Base-by-base conservation (phyloP, 176 grass and related monocot genomes). In the Oryza meridionalis region DNA sequence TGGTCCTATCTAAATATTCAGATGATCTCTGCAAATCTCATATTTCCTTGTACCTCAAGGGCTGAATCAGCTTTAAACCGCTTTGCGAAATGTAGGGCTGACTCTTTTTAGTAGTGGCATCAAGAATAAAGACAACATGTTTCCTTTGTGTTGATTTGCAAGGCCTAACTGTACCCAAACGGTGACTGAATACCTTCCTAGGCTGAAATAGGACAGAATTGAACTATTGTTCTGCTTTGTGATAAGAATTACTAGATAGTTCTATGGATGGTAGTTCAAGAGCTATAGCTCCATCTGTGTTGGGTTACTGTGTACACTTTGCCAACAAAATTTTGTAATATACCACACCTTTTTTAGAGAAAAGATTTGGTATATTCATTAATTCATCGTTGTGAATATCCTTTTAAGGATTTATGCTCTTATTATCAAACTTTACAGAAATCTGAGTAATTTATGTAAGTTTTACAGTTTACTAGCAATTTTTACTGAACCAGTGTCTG, bases 41-140 rank as follows among this genome's bases (percentile, higher is more conserved):
- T 58, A 37, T 77, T 78, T 86, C 79, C 55, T 78, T 82, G 14
- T 37, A 11, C 61, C 81, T 73, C 79, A 83, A 74, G 69, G 62
- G 46, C 61, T 68, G 80, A 12, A 85, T 86, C 67, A 82, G 9
- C 33, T 65, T 72, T 86, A 6, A 4, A 7, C 73, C 17, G 14
- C 35, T 81, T 33, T 53, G 14, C 70, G 22, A 72, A 84, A 72
- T 81, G 77, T 81, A 77, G 72, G 32, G 78, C 31, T 77, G 42
- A 65, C 65, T 72, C 73, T 68, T 79, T 79, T 84, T 62, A 72
- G 22, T 71, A 12, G 35, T 82, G 69, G 46, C 67, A 82, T 82
- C 73, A 73, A 35, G 44, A 61, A 83, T 86, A 79, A 74, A 78
- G 45, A 64, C 25, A 86, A 14, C 38, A 1, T 47, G 31, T 67